Conservation (phyloP, 257 asterid genomes). For the Cynanchum wilfordii region DNA sequence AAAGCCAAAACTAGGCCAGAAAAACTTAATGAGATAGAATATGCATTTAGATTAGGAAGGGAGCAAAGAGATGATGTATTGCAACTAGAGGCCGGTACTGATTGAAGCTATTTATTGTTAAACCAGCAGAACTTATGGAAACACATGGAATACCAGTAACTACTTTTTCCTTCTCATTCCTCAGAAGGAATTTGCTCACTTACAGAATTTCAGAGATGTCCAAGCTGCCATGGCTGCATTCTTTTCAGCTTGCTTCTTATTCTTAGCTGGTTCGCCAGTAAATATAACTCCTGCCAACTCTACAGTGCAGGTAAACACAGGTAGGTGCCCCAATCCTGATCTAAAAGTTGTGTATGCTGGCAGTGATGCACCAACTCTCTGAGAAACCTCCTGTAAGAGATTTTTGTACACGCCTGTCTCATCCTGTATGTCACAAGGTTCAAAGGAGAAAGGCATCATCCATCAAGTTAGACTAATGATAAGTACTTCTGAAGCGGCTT, state of each 20-base stretch:
- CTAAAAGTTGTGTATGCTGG: slow-evolving; percentile 40
- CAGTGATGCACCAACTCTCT: slow-evolving; percentile 48
- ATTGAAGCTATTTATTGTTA: not conserved
- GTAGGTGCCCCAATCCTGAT: slow-evolving; percentile 47
- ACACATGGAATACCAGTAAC: not conserved
- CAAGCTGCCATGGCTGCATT: slow-evolving; percentile 57
- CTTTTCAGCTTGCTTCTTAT: slow-evolving; percentile 54
- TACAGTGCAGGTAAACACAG: slow-evolving; percentile 44
- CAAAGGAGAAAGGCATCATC: not conserved
- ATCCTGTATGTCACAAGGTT: slow-evolving; percentile 29
- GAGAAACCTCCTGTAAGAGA: slow-evolving; percentile 51
- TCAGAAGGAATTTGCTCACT: slow-evolving; percentile 15
- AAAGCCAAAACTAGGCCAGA: not conserved
- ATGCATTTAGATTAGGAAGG: not conserved
- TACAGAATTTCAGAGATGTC: slow-evolving; percentile 47
- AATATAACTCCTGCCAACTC: slow-evolving; percentile 46
- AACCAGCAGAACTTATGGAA: not conserved
- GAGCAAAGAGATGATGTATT: not conserved
- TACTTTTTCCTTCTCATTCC: slow-evolving; percentile 9
- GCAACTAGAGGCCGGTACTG: not conserved
- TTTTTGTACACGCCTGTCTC: slow-evolving; percentile 54
- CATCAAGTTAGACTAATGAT: not conserved
- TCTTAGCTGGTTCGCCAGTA: slow-evolving; percentile 50
- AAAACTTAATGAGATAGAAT: not conserved
- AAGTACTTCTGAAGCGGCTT: not conserved